Conservation (phyloP, 306 rosid species). For the Geum urbanum region DNA sequence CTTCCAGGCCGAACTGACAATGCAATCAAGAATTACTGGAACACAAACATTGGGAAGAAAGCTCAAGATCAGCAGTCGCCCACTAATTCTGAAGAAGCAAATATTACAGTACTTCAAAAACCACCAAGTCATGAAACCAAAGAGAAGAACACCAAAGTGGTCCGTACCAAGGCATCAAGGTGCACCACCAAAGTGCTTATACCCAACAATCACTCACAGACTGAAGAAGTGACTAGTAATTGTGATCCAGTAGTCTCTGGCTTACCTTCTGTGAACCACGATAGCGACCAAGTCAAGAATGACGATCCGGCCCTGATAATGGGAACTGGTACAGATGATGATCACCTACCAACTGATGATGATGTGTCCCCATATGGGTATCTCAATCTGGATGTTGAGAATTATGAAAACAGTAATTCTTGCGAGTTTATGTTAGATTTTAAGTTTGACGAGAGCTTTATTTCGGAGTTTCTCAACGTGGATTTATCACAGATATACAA, state of each 20-base stretch:
- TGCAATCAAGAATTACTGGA: conserved; percentile 81
- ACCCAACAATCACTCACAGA: background rate
- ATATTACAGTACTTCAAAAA: conserved; percentile 10
- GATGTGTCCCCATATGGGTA: background rate
- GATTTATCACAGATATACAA: conserved; percentile 30
- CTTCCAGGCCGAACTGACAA: conserved; percentile 89
- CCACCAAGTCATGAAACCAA: background rate
- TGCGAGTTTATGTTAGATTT: conserved; percentile 40
- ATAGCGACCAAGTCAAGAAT: background rate
- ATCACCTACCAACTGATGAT: background rate
- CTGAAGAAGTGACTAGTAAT: no score
- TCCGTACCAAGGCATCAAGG: conserved; percentile 52
- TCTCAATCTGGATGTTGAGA: background rate
- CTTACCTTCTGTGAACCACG: background rate
- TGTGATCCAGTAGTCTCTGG: no score
- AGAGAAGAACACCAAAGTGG: conserved; percentile 15
- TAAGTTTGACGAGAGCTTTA: conserved; percentile 37
- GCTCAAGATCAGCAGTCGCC: conserved; percentile 20
- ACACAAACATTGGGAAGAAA: conserved; percentile 57
- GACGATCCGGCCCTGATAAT: background rate
- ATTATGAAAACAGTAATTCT: background rate
- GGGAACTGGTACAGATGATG: background rate
- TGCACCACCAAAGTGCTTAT: conserved; percentile 45
- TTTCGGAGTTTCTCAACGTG: conserved; percentile 41
- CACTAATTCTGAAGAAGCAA: conserved; percentile 12